Evolutionary conservation across 352 stramenopile species (phyloP).

Genomic region (Phytophthora palmivora): DNA sequence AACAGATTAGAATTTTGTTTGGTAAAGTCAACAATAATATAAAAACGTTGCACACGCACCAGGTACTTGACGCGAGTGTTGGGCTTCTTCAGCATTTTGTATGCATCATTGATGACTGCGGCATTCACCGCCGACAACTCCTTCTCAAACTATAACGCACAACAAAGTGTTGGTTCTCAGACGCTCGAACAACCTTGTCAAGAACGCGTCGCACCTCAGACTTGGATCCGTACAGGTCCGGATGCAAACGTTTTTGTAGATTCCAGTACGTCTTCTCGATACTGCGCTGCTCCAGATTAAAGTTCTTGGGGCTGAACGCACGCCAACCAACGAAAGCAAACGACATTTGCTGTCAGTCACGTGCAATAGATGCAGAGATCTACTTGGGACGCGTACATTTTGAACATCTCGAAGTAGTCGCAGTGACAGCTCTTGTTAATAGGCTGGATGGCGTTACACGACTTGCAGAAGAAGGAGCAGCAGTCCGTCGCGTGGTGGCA

Average conservation of each 20-base stretch:
- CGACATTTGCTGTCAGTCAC: slow-evolving; percentile 9
- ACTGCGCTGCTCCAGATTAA: slow-evolving; percentile 78
- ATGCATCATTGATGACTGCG: slow-evolving; percentile 84
- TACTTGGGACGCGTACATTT: slow-evolving; percentile 56
- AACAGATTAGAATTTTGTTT: slow-evolving; percentile 8
- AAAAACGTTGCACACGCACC: slow-evolving; percentile 42
- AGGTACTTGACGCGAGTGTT: slow-evolving; percentile 88
- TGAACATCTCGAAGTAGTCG: slow-evolving; percentile 90
- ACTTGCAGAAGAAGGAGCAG: slow-evolving; percentile 86
- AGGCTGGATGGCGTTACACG: slow-evolving; percentile 82
- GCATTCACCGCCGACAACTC: slow-evolving; percentile 82
- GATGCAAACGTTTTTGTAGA: slow-evolving; percentile 86
- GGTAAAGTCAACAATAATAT: background rate
- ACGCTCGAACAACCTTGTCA: background rate
- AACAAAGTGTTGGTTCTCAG: slow-evolving; percentile 1
- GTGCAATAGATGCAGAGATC: slow-evolving; percentile 2
- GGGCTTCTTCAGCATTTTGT: slow-evolving; percentile 90
- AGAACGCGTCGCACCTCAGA: slow-evolving; percentile 56
- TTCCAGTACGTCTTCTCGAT: slow-evolving; percentile 91
- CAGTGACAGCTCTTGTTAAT: slow-evolving; percentile 72
- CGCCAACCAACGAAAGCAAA: slow-evolving; percentile 3
- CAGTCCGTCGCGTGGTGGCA: slow-evolving; percentile 83
- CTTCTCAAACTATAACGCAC: slow-evolving; percentile 69
- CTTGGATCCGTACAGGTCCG: slow-evolving; percentile 87
- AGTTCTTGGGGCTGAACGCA: slow-evolving; percentile 70